Conservation (phyloP, 768 basidiomycete genomes). For the Gloeopeniophorella convolvens region DNA sequence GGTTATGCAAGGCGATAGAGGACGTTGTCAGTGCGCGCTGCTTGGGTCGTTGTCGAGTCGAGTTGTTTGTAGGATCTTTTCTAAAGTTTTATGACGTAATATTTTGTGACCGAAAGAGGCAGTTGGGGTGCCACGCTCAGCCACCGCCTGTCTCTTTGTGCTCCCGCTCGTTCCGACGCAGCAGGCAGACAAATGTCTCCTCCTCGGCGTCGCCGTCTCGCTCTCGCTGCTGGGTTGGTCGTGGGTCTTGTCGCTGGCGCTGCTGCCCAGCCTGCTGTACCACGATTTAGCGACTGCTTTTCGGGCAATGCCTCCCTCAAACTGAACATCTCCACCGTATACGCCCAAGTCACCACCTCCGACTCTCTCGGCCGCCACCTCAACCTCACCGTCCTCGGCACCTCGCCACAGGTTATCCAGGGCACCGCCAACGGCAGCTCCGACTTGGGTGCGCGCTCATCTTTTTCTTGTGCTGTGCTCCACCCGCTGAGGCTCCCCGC, state of each 20-base stretch:
- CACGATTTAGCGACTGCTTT: constrained; percentile 67
- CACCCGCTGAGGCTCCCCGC: constrained; percentile 13
- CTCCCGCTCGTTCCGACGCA: no score
- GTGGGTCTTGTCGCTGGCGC: constrained; percentile 17
- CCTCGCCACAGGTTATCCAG: constrained; percentile 49
- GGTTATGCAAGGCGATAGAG: no score
- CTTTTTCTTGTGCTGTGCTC: constrained; percentile 2
- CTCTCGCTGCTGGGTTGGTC: no score
- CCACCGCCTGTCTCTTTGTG: no score
- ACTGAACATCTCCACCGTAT: constrained; percentile 62
- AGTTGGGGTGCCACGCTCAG: no score
- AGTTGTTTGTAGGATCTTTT: no score
- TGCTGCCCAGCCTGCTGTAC: constrained; percentile 18
- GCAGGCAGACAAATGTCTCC: no score
- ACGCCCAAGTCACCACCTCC: constrained; percentile 57
- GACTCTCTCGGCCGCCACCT: constrained; percentile 41
- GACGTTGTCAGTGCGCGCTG: no score
- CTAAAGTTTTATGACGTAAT: no score
- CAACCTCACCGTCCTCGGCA: constrained; percentile 69
- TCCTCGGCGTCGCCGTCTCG: no score
- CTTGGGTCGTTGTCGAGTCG: no score
- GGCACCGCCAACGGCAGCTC: constrained; percentile 54
- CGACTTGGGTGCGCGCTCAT: constrained; percentile 50
- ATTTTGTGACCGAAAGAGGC: no score
- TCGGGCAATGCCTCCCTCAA: constrained; percentile 45